Evolutionary conservation across 371 early-diverging fungal genomes (phyloP), one percentile per base, ranked within the genome.

Genomic region (Apophysomyces sp.): DNA sequence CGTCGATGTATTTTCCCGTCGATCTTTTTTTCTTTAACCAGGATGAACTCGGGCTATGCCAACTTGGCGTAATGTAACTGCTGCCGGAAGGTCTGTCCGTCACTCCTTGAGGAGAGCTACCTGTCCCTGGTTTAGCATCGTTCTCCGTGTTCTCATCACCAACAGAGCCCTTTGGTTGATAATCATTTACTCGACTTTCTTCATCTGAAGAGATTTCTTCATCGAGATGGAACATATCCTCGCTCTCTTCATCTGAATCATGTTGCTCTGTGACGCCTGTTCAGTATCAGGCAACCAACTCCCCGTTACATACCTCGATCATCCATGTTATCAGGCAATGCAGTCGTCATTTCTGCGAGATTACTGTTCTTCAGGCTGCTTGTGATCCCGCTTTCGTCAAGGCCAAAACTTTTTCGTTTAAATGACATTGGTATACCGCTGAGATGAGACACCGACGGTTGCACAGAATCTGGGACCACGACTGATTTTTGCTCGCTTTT

Each of bases 141-240:
- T 53, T 24, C n/a, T 31, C 51, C 49, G 21, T 27, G n/a, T 16
- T 18, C 4, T 44, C 40, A 11, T 39, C 31, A 56, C 34, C 18
- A 27, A 44, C 11, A 21, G 16, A 18, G 3, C 21, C 49, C 7
- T n/a, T n/a, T 21, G 21, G 4, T 30, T 36, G 32, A 8, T 11
- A 52, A 6, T 36, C 61, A 12, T 58, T 18, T 34, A 7, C 3
- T 21, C 41, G 30, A 8, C 21, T 11, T 28, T 58, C 60, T 9
- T 55, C 62, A 11, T 65, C 69, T 27, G 31, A 32, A 16, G 73
- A 71, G 16, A 80, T 76, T 28, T 78, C 80, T 55, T 80, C 80
- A 53, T 80, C 80, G 16, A 80, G 55, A 13, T 73, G 62, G 60
- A 80, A 80, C 55, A 77, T 37, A 15, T 78, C 74, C n/a, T 74